Percentiles rank a stretch among this genome's conserved stretches.
phyloP scores from a whole-genome alignment of 768 basidiomycete species.

The Suillus variegatus region DNA sequence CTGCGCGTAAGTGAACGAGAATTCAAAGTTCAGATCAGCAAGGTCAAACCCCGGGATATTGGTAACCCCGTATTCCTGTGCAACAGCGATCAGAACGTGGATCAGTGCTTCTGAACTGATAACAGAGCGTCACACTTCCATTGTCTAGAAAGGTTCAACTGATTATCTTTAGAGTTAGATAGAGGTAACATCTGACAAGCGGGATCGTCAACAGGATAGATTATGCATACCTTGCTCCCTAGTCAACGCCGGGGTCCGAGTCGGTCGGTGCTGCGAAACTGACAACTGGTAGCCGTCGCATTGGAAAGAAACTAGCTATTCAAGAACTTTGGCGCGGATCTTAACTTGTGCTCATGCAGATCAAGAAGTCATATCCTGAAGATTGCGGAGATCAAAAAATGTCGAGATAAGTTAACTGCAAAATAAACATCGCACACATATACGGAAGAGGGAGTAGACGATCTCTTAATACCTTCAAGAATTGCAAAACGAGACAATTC shows the following conservation, averaged over 20 bases:
- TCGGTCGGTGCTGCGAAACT: neutral
- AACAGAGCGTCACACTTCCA: neutral
- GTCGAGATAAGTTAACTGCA: conserved; percentile 15
- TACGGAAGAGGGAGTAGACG: conserved; percentile 17
- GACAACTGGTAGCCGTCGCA: neutral
- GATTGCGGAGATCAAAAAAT: conserved; percentile 11
- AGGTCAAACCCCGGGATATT: neutral
- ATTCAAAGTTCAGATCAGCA: neutral
- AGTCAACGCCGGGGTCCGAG: neutral
- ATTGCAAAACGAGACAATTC: conserved; percentile 19
- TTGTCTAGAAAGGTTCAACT: neutral
- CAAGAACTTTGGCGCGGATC: neutral
- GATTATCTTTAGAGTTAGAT: neutral
- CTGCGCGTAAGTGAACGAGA: neutral
- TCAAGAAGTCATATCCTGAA: conserved; percentile 3
- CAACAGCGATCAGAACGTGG: neutral
- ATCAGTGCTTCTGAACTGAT: conserved; percentile 1
- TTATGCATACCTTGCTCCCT: neutral
- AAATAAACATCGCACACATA: conserved; percentile 19
- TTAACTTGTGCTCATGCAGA: conserved; percentile 7
- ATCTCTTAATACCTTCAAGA: conserved; percentile 14
- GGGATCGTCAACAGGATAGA: neutral
- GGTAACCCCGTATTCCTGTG: neutral
- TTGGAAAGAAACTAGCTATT: neutral
- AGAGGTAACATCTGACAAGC: neutral